Base-by-base conservation (phyloP, 2,329 filamentous ascomycete species). In the Lojkania enalia region DNA sequence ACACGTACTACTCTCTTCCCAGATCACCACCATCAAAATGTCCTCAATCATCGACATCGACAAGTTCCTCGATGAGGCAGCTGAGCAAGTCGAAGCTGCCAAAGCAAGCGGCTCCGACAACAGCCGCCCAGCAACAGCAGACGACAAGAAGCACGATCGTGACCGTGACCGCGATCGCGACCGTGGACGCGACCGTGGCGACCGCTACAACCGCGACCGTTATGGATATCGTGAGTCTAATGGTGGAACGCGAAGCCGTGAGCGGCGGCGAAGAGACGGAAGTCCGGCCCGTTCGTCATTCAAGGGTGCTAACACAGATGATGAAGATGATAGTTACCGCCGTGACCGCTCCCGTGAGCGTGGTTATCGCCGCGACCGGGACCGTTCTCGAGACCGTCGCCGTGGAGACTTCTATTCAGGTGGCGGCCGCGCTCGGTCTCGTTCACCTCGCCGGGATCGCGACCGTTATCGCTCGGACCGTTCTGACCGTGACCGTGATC, bases 401-500 rank as follows among this genome's bases (percentile, higher is more conserved):
- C 41, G 49, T 7, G 69, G 68, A 29, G 71, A 74, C 55, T 72
- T 66, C 48, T 74, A 74, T 51, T 67, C 59, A 20, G 66, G 65
- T 27, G 62, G 67, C 38, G 48, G 50, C 39, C 58, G 59, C 36
- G 58, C 63, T 20, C 63, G 69, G 35, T 68, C 68, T 40, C 66
- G 66, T 41, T 71, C 69, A 32, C 69, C 66, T 35, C 66, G 67
- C 44, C 66, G 66, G 48, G 70, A 73, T 41, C 76, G 78, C 57
- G 74, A 81, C 45, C 77, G 82, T 50, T 82, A 80, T 31, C 55
- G 59, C 39, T 64, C 85, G 52, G 75, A 81, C 50, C 60, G 63
- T 49, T 62, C 81, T 40, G 48, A 52, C 15, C 66, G 61, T 20
- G 79, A 81, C 38, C 70, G 71, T 51, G 81, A 78, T 29, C 38